Evolutionary conservation across 768 basidiomycete genomes (phyloP), one percentile per base, ranked within the genome.

Genomic region (Suillus lakei): DNA sequence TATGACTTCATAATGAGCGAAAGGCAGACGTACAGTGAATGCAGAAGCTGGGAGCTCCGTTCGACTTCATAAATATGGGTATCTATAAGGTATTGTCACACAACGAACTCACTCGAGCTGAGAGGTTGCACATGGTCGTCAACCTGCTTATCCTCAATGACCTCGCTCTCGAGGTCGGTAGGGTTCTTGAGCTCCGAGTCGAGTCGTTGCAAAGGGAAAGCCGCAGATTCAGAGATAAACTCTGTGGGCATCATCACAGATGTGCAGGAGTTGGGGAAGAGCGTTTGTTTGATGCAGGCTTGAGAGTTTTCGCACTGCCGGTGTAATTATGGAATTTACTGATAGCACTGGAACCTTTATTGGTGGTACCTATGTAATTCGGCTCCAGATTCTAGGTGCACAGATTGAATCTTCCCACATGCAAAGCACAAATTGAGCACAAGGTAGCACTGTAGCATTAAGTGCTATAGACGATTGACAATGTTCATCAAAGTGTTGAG

Each of bases 141-240:
- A 16, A 68, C 56, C 5, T 74, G 76, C 28, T 77, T 76, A 48
- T 71, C 74, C 60, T 69, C 71, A 39, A 63, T 71, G 10, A 56
- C 60, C 16, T 68, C 63, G n/a, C 68, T 65, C 10, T 50, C 62
- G 54, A 66, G 61, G 2, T 74, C 68, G 3, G 60, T 26, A 2
- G 65, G 67, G 21, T 63, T 67, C 21, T 68, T 65, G 28, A 28
- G 26, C 28, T 2, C 62, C 18, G 66, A 44, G 38, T 65, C 53
- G 39, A 72, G 56, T 26, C 44, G 66, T 16, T 59, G 69, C 43
- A 73, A 46, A 16, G 76, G 61, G 63, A 60, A 51, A 53, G 63
- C 73, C 36, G 71, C 66, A 28, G 62, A 41, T 51, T 64, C 61
- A 54, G 64, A 65, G 18, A 36, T 26, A 50, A 58, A 26, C 46